phyloP scores from a whole-genome alignment of 192 early-diverging fungal genomes.

The Umbelopsis ramanniana region DNA sequence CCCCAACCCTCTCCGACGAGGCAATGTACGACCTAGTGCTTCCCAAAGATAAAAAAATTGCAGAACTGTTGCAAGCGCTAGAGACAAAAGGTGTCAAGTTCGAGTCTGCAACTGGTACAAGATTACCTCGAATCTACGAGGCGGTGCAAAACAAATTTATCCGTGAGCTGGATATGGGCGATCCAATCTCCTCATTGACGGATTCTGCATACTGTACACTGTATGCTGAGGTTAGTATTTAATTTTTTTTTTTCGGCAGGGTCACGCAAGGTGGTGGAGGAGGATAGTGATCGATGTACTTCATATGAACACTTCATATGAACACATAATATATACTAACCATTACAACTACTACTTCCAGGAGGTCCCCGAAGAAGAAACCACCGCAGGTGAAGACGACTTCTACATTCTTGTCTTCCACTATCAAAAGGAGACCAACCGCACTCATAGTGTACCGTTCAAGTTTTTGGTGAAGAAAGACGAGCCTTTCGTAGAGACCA shows the following conservation, averaged over 20 bases:
- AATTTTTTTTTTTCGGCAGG: not conserved
- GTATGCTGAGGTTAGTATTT: conserved; percentile 58
- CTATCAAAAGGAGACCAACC: conserved; percentile 69
- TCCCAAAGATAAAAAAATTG: conserved; percentile 58
- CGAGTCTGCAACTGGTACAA: conserved; percentile 40
- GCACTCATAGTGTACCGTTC: conserved; percentile 86
- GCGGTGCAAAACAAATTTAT: conserved; percentile 53
- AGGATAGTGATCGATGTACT: too few species aligned
- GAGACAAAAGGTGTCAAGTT: conserved; percentile 53
- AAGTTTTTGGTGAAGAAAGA: conserved; percentile 69
- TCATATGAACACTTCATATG: not conserved
- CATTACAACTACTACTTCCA: conserved; percentile 1
- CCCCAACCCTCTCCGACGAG: conserved; percentile 67
- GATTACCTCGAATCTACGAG: conserved; percentile 63
- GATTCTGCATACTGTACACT: conserved; percentile 42
- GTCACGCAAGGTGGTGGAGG: too few species aligned
- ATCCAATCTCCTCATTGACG: conserved; percentile 52
- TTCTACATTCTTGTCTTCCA: conserved; percentile 73
- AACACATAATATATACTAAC: not conserved
- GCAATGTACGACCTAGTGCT: conserved; percentile 67
- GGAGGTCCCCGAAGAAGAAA: conserved; percentile 55
- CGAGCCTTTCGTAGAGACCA: conserved; percentile 73
- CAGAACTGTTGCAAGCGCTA: conserved; percentile 54
- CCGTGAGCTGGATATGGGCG: conserved; percentile 43
- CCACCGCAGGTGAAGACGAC: conserved; percentile 38